phyloP scores from a whole-genome alignment of 805 yeast species.

The Starmerella etchellsii region DNA sequence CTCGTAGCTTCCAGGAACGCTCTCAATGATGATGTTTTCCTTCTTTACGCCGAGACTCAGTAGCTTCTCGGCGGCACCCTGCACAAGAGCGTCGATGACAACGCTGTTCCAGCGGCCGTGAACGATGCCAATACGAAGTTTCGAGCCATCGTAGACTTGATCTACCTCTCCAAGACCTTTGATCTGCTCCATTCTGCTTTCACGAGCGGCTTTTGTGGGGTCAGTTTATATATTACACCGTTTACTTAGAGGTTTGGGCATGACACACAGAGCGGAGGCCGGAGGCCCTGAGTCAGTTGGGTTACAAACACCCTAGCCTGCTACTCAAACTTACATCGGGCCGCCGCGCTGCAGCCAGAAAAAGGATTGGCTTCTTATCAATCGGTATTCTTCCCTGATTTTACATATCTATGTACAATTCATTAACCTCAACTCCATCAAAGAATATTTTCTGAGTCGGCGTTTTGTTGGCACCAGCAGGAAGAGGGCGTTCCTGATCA shows the following conservation, averaged over 20 bases:
- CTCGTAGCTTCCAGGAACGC: constrained; percentile 93
- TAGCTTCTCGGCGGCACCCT: constrained; percentile 58
- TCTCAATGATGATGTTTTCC: constrained; percentile 63
- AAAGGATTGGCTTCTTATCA: no score
- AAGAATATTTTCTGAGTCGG: background rate
- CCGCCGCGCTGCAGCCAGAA: no score
- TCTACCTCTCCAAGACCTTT: constrained; percentile 70
- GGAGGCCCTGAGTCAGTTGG: no score
- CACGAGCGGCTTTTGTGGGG: background rate
- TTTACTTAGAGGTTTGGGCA: no score
- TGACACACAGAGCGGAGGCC: no score
- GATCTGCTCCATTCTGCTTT: constrained; percentile 25
- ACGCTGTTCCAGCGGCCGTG: constrained; percentile 91
- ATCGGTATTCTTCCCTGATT: no score
- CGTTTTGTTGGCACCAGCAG: background rate
- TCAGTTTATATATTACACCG: background rate
- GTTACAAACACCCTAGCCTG: no score
- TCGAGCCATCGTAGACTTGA: constrained; percentile 45
- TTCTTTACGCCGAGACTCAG: constrained; percentile 54
- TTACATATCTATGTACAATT: constrained; percentile 1
- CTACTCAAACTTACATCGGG: no score
- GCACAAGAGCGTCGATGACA: constrained; percentile 65
- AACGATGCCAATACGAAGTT: constrained; percentile 65
- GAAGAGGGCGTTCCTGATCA: no score
- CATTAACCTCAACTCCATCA: constrained; percentile 1